Evolutionary conservation across 2,329 filamentous ascomycete species (phyloP).

Genomic region (Monosporascus sp.): DNA sequence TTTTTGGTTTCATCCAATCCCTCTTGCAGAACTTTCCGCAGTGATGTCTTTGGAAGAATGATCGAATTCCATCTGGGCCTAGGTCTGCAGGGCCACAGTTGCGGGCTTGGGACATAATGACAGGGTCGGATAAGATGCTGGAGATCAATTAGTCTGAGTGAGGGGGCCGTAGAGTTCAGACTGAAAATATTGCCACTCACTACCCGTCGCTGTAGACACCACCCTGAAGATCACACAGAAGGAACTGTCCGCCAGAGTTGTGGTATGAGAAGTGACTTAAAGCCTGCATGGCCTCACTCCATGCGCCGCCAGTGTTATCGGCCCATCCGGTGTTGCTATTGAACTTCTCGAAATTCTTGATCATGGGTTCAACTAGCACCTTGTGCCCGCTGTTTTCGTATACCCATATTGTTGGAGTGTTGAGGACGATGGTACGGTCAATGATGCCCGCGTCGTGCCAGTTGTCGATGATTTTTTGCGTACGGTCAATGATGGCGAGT

Average conservation of each 20-base stretch:
- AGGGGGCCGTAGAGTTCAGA: too few relatives aligned
- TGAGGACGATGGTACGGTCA: slow-evolving; percentile 28
- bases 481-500: slow-evolving; percentile 32
- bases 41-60: slow-evolving; percentile 32
- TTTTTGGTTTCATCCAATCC: slow-evolving; percentile 16
- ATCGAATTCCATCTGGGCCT: slow-evolving; percentile 30
- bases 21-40: slow-evolving; percentile 28
- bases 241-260: slow-evolving; percentile 27
- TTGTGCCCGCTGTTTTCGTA: slow-evolving; percentile 18
- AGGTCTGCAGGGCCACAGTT: slow-evolving; percentile 35
- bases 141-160: not conserved
- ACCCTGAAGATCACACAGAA: slow-evolving; percentile 38
- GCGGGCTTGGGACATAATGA: slow-evolving; percentile 31
- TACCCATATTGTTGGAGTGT: slow-evolving; percentile 28
- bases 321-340: slow-evolving; percentile 38
- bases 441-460: slow-evolving; percentile 29
- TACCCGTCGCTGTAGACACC: slow-evolving; percentile 29
- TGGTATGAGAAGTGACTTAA: slow-evolving; percentile 40
- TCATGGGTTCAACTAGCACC: slow-evolving; percentile 31
- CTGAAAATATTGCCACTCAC: slow-evolving; percentile 3
- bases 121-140: slow-evolving; percentile 34
- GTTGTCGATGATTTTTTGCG: slow-evolving; percentile 28
- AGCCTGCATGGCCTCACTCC: slow-evolving; percentile 34
- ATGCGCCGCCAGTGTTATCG: slow-evolving; percentile 16
- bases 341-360: slow-evolving; percentile 37